Evolutionary conservation across 2,329 filamentous ascomycete genomes (phyloP).

Genomic region (Claviceps africana): DNA sequence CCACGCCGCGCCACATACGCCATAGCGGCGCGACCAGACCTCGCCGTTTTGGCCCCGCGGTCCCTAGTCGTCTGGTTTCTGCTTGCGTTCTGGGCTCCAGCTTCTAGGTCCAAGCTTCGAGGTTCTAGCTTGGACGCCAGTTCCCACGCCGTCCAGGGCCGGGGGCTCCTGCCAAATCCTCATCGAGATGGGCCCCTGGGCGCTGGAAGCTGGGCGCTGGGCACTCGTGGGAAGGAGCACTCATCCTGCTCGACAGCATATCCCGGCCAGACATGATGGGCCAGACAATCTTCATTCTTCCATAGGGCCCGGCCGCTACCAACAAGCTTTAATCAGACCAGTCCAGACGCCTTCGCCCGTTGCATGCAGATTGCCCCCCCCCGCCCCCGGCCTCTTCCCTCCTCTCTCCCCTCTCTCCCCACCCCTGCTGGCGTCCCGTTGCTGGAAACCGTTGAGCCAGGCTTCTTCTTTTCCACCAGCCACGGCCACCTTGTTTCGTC

Average conservation of each 20-base stretch:
- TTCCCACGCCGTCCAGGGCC: not conserved
- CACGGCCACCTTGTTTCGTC: constrained; percentile 3
- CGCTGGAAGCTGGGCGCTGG: too few relatives aligned
- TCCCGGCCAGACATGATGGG: not conserved
- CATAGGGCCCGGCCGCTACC: not conserved
- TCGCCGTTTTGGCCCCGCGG: not conserved
- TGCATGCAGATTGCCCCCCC: not conserved
- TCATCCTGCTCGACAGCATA: not conserved
- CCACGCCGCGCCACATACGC: not conserved
- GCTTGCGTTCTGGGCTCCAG: not conserved
- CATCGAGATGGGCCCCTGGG: constrained; percentile 1
- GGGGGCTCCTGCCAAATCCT: constrained; percentile 1
- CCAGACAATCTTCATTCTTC: not conserved
- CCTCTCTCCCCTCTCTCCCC: not conserved
- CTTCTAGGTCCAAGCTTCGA: not conserved
- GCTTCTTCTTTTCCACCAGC: not conserved
- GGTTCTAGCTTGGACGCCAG: not conserved
- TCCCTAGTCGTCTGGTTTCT: not conserved
- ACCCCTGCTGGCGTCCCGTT: not conserved
- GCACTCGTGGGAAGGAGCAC: not conserved
- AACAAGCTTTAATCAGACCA: not conserved
- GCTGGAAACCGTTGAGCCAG: constrained; percentile 1
- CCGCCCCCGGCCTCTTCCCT: not conserved
- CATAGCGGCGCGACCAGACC: not conserved
- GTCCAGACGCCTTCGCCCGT: not conserved